These are phyloP conservation scores for Cladosporium cucumerinum DNA, from an alignment of 2,329 filamentous ascomycete genomes.

Conservation along the genomic window DNA sequence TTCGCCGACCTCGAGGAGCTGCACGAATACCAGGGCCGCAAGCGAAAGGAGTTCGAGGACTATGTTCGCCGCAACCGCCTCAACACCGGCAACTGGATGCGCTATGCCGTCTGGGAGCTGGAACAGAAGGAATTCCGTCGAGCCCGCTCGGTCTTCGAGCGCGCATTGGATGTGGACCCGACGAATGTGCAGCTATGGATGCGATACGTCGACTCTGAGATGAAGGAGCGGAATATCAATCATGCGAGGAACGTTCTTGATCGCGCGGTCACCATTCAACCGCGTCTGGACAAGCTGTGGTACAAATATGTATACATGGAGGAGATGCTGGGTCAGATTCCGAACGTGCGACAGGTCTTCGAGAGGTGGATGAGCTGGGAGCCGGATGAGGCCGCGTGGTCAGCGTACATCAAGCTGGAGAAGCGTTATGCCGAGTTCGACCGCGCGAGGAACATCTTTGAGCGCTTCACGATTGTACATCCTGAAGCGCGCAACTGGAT, in stretches of 20 bases:
- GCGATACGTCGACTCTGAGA: slow-evolving; percentile 91
- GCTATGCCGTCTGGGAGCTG: slow-evolving; percentile 94
- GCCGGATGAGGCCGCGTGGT: slow-evolving; percentile 93
- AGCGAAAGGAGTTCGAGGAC: slow-evolving; percentile 95
- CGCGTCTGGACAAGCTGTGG: slow-evolving; percentile 93
- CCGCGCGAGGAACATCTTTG: slow-evolving; percentile 82
- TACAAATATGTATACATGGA: slow-evolving; percentile 99
- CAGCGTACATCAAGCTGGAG: slow-evolving; percentile 93
- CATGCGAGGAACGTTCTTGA: slow-evolving; percentile 93
- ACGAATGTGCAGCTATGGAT: slow-evolving; percentile 87
- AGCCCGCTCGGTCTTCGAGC: slow-evolving; percentile 88
- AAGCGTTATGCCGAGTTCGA: slow-evolving; percentile 93
- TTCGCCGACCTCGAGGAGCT: slow-evolving; percentile 97
- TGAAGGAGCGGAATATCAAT: slow-evolving; percentile 93
- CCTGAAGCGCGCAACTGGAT: slow-evolving; percentile 97
- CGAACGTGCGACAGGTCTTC: slow-evolving; percentile 88
- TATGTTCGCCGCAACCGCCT: slow-evolving; percentile 93
- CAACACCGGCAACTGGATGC: slow-evolving; percentile 98
- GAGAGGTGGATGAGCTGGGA: slow-evolving; percentile 99
- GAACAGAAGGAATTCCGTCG: slow-evolving; percentile 96
- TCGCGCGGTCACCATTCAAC: slow-evolving; percentile 86
- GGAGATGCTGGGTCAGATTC: slow-evolving; percentile 92
- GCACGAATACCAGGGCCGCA: slow-evolving; percentile 93
- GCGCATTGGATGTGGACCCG: slow-evolving; percentile 85
- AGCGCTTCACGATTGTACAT: slow-evolving; percentile 86